phyloP scores from a whole-genome alignment of 148 eudicot genomes.

The Talinum fruticosum region DNA sequence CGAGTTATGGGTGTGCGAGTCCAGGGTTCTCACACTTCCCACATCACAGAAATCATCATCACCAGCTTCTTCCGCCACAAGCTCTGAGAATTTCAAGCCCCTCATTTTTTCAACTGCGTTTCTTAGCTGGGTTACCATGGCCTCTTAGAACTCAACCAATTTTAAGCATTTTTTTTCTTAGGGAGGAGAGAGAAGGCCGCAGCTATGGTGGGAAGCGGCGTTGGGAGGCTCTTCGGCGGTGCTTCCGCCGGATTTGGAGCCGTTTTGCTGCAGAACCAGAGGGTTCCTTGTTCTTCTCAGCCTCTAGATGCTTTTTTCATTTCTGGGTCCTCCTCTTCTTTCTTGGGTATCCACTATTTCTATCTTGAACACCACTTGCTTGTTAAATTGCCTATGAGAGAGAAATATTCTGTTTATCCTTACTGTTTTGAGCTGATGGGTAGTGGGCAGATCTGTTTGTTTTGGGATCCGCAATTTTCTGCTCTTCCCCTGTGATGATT shows the following conservation, averaged over 20 bases:
- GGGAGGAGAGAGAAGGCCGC: neutral
- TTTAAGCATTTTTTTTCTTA: neutral
- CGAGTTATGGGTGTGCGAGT: slow-evolving; percentile 52
- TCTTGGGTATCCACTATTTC: slow-evolving; percentile 37
- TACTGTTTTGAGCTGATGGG: neutral
- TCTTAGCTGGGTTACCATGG: slow-evolving; percentile 17
- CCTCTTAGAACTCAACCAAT: slow-evolving; percentile 12
- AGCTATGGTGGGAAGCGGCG: slow-evolving; percentile 46
- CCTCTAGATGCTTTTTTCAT: slow-evolving; percentile 45
- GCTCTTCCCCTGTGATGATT: too few relatives aligned
- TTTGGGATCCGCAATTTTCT: neutral
- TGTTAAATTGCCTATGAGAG: slow-evolving; percentile 10
- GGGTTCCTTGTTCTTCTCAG: slow-evolving; percentile 32
- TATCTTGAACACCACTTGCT: slow-evolving; percentile 1
- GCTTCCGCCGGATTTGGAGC: slow-evolving; percentile 21
- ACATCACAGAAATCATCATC: slow-evolving; percentile 82
- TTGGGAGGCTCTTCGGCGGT: slow-evolving; percentile 28
- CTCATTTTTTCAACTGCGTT: neutral
- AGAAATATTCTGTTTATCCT: neutral
- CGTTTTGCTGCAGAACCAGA: slow-evolving; percentile 29
- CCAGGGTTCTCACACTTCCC: slow-evolving; percentile 76
- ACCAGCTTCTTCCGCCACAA: slow-evolving; percentile 87
- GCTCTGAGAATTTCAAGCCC: slow-evolving; percentile 15
- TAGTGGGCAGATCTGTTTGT: neutral
- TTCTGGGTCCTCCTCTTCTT: slow-evolving; percentile 51